These are phyloP conservation scores for Coemansia sp. DNA, from an alignment of 192 early-diverging fungal species.

Conservation along the genomic window DNA sequence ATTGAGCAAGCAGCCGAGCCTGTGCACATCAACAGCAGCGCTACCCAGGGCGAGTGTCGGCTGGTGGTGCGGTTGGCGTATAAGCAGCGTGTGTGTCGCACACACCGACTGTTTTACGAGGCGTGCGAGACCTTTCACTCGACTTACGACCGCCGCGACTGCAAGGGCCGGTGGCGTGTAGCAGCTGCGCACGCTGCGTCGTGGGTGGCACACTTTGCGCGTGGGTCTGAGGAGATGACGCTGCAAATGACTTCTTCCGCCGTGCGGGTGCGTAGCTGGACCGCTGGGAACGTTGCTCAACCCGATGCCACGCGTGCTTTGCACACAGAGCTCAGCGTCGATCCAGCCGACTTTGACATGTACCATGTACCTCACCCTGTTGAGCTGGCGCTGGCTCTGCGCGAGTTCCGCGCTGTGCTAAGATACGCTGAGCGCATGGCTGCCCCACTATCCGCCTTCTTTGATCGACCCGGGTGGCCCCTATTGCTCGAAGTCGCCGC, in stretches of 20 bases:
- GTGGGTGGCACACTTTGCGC: constrained; percentile 55
- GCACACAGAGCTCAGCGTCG: constrained; percentile 48
- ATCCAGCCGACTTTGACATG: constrained; percentile 50
- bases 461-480: constrained; percentile 44
- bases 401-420: constrained; percentile 52
- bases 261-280: constrained; percentile 47
- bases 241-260: constrained; percentile 33
- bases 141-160: constrained; percentile 39
- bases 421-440: constrained; percentile 52
- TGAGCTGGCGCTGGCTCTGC: constrained; percentile 54
- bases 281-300: constrained; percentile 26
- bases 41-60: constrained; percentile 27
- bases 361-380: constrained; percentile 33
- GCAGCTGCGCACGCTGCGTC: constrained; percentile 39
- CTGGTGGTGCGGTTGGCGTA: constrained; percentile 47
- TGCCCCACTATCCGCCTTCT: constrained; percentile 43
- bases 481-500: constrained; percentile 40
- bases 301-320: constrained; percentile 36
- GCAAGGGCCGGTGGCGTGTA: constrained; percentile 48
- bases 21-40: constrained; percentile 10
- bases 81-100: constrained; percentile 50
- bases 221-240: constrained; percentile 52
- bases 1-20: constrained; percentile 35
- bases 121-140: constrained; percentile 48
- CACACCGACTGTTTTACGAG: constrained; percentile 55